These are phyloP conservation scores for Backusella mclennaniae DNA, from an alignment of 192 early-diverging fungal species.

Conservation along the genomic window DNA sequence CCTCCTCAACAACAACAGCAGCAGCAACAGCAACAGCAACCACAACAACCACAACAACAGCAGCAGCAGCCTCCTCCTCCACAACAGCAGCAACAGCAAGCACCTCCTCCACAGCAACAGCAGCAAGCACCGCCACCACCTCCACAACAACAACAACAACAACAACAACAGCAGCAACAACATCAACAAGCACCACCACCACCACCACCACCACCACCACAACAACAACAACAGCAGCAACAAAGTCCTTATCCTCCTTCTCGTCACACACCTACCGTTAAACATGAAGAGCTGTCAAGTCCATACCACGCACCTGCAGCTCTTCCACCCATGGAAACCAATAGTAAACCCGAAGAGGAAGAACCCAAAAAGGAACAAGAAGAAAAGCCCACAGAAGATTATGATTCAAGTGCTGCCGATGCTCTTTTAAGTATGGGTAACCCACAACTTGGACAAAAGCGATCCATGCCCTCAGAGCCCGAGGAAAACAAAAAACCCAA, in stretches of 20 bases:
- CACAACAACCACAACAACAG: too few species aligned
- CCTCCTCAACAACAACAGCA: too few species aligned
- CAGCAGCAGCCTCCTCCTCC: too few species aligned
- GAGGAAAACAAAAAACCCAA: slow-evolving; percentile 17
- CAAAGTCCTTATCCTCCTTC: too few species aligned
- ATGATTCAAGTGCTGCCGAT: slow-evolving; percentile 30
- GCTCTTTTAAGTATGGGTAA: slow-evolving; percentile 18
- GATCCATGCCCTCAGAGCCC: not conserved
- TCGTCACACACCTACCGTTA: not conserved
- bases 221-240: not conserved
- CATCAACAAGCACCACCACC: too few species aligned
- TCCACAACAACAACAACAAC: not conserved
- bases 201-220: not conserved
- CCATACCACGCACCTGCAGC: too few species aligned
- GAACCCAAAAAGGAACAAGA: not conserved
- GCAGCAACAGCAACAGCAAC: too few species aligned
- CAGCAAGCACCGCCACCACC: not conserved
- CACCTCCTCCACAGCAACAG: too few species aligned
- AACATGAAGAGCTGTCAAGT: too few species aligned
- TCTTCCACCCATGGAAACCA: too few species aligned
- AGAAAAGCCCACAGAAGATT: slow-evolving; percentile 5
- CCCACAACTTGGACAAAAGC: slow-evolving; percentile 13
- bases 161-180: too few species aligned
- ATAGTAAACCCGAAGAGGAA: not conserved
- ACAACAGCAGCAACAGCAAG: too few species aligned